Base-by-base conservation (phyloP, 805 yeast genomes). In the Starmerella sp. region DNA sequence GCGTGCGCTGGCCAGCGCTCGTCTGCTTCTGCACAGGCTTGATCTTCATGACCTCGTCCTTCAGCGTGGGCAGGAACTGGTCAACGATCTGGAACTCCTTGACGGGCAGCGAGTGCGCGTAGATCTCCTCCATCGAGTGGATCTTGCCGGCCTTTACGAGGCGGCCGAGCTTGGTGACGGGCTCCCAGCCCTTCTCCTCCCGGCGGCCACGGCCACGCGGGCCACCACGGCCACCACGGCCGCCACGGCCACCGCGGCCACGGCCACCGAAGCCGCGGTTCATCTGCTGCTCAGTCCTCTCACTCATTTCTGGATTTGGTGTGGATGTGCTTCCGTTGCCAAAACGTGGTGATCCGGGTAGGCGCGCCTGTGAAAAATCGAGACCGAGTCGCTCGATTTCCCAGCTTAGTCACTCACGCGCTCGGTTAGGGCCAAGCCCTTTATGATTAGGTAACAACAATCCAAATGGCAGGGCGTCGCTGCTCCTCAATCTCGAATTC, bases 1-100 rank as follows among this genome's bases (percentile, higher is more conserved):
- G 89, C 80, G 97, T 93, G 84, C 98, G 91, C 84, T 93, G 98
- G 89, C 98, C 98, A 72, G 98, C 98, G 80, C 96, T 84, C 83
- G 98, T 93, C 81, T 93, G 98, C 85, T 93, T 93, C 81, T 93
- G 98, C 70, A 93, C 98, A 68, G 98, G 95, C 82, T 91, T 84
- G 82, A 93, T 93, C 88, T 91, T 91, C 98, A 93, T 93, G 73
- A 93, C 97, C 81, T 91, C 96, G 76, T 93, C 98, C 79, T 85
- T 83, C 75, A 93, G 84, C 73, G 79, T 84, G 75, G 98, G 98
- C 72, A 93, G 82, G 76, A 93, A 81, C 73, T 82, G 83, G 82
- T 93, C 98, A 71, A 93, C 86, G 82, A 93, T 86, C 82, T 93
- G 97, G 86, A 78, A 90, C 82, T 93, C 98, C 90, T 93, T 93